Evolutionary conservation across 371 early-diverging fungal species (phyloP).

Genomic region (Mucor indicus): DNA sequence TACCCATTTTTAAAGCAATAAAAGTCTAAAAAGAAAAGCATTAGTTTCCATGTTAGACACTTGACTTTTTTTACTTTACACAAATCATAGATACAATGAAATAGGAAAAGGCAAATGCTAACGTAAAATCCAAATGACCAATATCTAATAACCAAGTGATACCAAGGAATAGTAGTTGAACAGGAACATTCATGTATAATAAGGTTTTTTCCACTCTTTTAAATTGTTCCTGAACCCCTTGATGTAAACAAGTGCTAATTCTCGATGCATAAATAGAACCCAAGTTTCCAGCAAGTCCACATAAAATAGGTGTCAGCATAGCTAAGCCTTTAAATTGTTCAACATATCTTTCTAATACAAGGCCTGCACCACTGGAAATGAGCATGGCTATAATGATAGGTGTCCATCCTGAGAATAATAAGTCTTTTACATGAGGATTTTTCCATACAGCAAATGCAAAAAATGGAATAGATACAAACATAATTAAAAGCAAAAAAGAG

Average conservation of each 20-base stretch:
- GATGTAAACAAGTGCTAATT: slow-evolving; percentile 79
- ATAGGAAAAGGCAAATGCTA: slow-evolving; percentile 37
- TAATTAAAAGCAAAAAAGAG: slow-evolving; percentile 38
- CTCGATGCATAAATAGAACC: slow-evolving; percentile 84
- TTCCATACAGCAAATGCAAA: slow-evolving; percentile 52
- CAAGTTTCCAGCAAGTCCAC: slow-evolving; percentile 75
- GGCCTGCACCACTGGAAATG: slow-evolving; percentile 81
- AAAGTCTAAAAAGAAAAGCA: slow-evolving; percentile 26
- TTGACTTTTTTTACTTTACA: slow-evolving; percentile 1
- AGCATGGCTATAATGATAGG: slow-evolving; percentile 78
- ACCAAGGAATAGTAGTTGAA: slow-evolving; percentile 67
- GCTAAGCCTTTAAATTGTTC: slow-evolving; percentile 74
- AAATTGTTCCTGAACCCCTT: slow-evolving; percentile 53
- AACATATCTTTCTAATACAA: slow-evolving; percentile 78
- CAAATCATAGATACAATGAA: slow-evolving; percentile 35
- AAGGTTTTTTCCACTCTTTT: slow-evolving; percentile 56
- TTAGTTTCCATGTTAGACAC: not conserved
- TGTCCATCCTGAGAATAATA: slow-evolving; percentile 77
- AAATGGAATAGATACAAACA: slow-evolving; percentile 53
- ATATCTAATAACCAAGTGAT: slow-evolving; percentile 57
- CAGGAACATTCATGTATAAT: slow-evolving; percentile 71
- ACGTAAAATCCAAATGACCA: slow-evolving; percentile 47
- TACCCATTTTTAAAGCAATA: slow-evolving; percentile 51
- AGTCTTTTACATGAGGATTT: slow-evolving; percentile 61
- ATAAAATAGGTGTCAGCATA: slow-evolving; percentile 70